These are phyloP conservation scores for Lecanicillium sp. DNA, from an alignment of 2,329 filamentous ascomycete genomes.

Conservation along the genomic window DNA sequence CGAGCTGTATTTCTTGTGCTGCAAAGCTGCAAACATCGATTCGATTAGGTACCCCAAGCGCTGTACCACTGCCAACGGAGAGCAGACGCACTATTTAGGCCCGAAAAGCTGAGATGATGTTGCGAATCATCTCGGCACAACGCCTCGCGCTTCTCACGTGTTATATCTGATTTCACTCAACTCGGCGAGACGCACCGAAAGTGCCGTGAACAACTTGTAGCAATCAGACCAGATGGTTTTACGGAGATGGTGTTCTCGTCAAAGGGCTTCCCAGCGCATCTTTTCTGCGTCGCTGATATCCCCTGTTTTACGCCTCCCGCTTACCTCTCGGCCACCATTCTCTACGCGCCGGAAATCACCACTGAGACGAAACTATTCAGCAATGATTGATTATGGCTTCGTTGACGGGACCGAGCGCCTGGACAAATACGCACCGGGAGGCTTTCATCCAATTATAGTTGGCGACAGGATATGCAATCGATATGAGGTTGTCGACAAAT, in stretches of 20 bases:
- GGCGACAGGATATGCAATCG: conserved; percentile 11
- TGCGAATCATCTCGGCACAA: no score
- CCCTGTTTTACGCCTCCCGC: neutral
- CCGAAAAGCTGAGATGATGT: neutral
- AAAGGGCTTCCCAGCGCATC: neutral
- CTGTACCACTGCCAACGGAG: neutral
- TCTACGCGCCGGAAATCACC: neutral
- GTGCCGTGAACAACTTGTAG: neutral
- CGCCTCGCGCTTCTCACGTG: neutral
- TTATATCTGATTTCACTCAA: neutral
- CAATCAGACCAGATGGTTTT: neutral
- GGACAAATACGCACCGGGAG: conserved; percentile 1
- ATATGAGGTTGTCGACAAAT: conserved; percentile 16
- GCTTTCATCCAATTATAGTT: conserved; percentile 13
- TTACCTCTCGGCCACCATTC: neutral
- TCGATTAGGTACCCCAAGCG: no score
- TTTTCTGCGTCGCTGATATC: neutral
- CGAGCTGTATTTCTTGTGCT: no score
- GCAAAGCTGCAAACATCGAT: no score
- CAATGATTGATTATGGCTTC: neutral
- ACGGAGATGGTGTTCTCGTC: neutral
- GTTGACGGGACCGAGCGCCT: neutral
- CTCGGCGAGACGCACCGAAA: neutral
- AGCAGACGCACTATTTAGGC: neutral
- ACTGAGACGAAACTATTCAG: neutral